These are phyloP conservation scores for Pyrenochaeta sp. DNA, from an alignment of 2,329 filamentous ascomycete genomes.

Conservation along the genomic window DNA sequence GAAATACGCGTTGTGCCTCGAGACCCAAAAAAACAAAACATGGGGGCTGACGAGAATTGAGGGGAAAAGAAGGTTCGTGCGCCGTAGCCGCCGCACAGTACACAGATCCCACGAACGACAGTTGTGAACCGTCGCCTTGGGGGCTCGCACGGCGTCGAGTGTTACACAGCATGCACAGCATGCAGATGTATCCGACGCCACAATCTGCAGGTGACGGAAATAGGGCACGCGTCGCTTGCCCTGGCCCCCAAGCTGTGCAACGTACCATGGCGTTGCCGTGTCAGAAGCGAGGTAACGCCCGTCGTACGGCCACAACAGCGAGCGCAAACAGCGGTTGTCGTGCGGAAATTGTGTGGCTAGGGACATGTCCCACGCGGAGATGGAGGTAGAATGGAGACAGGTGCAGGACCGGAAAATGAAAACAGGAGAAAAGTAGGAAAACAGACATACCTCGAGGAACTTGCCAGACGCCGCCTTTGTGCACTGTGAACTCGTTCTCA, in stretches of 20 bases:
- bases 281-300: constrained; percentile 25
- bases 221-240: constrained; percentile 24
- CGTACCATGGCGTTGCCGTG: constrained; percentile 17
- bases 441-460: constrained; percentile 83
- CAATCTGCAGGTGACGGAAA: constrained; percentile 24
- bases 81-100: constrained; percentile 19
- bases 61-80: constrained; percentile 9
- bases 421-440: constrained; percentile 6
- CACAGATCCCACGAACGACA: constrained; percentile 20
- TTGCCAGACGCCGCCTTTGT: constrained; percentile 89
- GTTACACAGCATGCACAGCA: constrained; percentile 36
- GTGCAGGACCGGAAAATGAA: constrained; percentile 6
- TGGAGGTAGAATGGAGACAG: not conserved
- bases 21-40: not conserved
- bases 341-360: too few species aligned
- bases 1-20: not conserved
- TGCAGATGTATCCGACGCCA: constrained; percentile 28
- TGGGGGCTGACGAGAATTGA: constrained; percentile 2
- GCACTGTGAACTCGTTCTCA: constrained; percentile 79
- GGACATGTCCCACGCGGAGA: too few species aligned
- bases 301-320: constrained; percentile 30
- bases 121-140: constrained; percentile 13
- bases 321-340: not conserved
- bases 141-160: constrained; percentile 16
- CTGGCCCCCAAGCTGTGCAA: constrained; percentile 24